phyloP scores from a whole-genome alignment of 208 protist genomes.

The Trypanosoma vivax region DNA sequence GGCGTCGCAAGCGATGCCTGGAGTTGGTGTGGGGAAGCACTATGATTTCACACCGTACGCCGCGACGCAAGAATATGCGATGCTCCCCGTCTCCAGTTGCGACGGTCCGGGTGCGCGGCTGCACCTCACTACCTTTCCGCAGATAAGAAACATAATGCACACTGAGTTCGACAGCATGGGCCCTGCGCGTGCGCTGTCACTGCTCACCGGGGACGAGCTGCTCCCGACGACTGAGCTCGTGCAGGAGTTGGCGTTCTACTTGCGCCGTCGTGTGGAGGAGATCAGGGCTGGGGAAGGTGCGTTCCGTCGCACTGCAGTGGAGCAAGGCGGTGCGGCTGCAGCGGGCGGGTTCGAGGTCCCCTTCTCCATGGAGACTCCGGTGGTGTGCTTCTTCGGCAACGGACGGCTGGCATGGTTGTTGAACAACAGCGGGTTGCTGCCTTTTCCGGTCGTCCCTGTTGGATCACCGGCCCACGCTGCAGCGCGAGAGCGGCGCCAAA shows the following conservation, averaged over 20 bases:
- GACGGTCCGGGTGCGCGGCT: constrained; percentile 23
- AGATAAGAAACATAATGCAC: constrained; percentile 61
- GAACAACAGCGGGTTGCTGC: constrained; percentile 34
- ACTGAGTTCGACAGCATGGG: constrained; percentile 65
- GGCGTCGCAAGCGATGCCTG: not conserved
- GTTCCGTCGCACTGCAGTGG: constrained; percentile 16
- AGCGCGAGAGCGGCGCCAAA: constrained; percentile 20
- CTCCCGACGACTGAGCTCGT: constrained; percentile 48
- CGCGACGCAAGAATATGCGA: constrained; percentile 56
- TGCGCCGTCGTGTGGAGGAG: constrained; percentile 36
- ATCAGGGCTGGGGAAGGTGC: constrained; percentile 19
- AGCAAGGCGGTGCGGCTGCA: not conserved
- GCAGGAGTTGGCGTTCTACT: constrained; percentile 41
- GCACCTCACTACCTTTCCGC: constrained; percentile 45
- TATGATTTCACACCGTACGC: constrained; percentile 64
- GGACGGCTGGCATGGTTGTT: constrained; percentile 57
- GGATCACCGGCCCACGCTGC: constrained; percentile 35
- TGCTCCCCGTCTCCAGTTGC: constrained; percentile 38
- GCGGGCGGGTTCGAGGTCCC: not conserved
- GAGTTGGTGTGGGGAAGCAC: constrained; percentile 1
- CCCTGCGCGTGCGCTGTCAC: constrained; percentile 27
- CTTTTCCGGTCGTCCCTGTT: constrained; percentile 33
- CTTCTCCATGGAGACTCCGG: constrained; percentile 34
- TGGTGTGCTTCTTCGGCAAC: constrained; percentile 66
- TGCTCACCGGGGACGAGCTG: constrained; percentile 47